Base-by-base conservation (phyloP, 306 rosid genomes). In the Abrus precatorius region DNA sequence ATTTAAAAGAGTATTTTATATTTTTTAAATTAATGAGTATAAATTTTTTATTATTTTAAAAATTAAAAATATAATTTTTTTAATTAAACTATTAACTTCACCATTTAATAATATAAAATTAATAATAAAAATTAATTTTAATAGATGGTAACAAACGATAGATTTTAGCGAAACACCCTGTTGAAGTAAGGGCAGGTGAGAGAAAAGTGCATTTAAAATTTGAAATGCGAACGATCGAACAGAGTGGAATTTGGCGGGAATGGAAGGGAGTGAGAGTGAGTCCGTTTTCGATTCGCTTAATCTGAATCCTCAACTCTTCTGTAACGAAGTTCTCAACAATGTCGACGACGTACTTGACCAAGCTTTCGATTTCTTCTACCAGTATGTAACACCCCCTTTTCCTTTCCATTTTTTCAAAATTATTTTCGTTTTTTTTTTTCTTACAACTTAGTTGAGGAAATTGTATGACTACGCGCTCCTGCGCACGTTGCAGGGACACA, bases 261-360 rank as follows among this genome's bases (percentile, higher is more conserved):
- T 90, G 96, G 96, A 89, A 79, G 93, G 84, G 41, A 86, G 89
- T 12, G 83, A 90, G 44, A 84, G 96, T 68, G 98, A 95, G 57
- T 87, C 86, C 5, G 61, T 87, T 7, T 93, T 91, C 54, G 83
- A 86, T 65, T 89, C 93, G 32, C 85, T 91, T 7, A 86, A 90
- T 84, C 87, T 88, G 14, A 88, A 95, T 54, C 98, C 99, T 0
- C 91, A 86, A 69, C 91, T 91, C 54, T 95, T 91, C 84, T 53
- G 92, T 67, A 93, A 95, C 79, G 90, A 84, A 83, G 86, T 88
- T 82, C 86, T 93, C 70, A 93, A 93, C 86, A 49, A 69, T 49
- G 88, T 85, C 40, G 98, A 93, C 69, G 89, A 90, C 54, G 80
- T 90, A 50, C 72, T 88, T 27, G 80, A 82, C 5, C 89, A 93